Evolutionary conservation across 305 asterid genomes (phyloP), one percentile per base, ranked within the genome.

Genomic region (Fraxinus sp.): DNA sequence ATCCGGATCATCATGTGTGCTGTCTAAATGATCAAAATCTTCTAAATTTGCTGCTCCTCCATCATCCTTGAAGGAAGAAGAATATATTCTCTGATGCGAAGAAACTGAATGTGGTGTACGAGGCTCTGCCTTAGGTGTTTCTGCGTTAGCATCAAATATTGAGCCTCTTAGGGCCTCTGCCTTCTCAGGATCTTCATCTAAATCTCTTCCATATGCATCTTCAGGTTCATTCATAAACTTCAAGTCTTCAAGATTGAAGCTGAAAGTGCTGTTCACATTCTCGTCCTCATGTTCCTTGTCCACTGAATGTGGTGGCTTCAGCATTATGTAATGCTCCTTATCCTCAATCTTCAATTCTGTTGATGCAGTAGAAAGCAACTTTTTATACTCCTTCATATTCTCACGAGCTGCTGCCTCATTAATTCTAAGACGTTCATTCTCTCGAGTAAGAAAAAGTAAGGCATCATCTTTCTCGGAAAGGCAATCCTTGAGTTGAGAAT

Each of bases 121-220:
- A 4, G 90, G 89, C 81, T 94, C 97, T 1, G 98, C 91, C 83
- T 88, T 89, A 0, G 95, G 98, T 0, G 97, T 90, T 68, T 88
- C 89, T 0, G 92, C 91, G 0, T 80, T 90, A 1, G 86, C 66
- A 66, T 96, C 97, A 37, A 94, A 93, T 36, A 96, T 92, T 0
- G 99, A 90, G 0, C 99, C 99, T 81, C 86, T 94, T 1, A 94
- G 89, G 2, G 92, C 92, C 86, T 93, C 97, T 0, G 91, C 96
- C 90, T 89, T 93, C 77, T 81, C 92, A 0, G 93, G 91, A 73
- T 90, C 91, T 37, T 91, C 95, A 8, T 91, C 88, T 49, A 87
- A 32, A 5, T 72, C 49, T 20, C 46, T 83, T 0, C 79, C 85
- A 7, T 77, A 35, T 1, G 35, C 88, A 11, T 86, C 87, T 10